A percentile compares a stretch with the other conserved stretches of the same genome.
These are phyloP conservation scores for Populus simonii DNA, from an alignment of 345 rosid genomes.

Conservation along the genomic window DNA sequence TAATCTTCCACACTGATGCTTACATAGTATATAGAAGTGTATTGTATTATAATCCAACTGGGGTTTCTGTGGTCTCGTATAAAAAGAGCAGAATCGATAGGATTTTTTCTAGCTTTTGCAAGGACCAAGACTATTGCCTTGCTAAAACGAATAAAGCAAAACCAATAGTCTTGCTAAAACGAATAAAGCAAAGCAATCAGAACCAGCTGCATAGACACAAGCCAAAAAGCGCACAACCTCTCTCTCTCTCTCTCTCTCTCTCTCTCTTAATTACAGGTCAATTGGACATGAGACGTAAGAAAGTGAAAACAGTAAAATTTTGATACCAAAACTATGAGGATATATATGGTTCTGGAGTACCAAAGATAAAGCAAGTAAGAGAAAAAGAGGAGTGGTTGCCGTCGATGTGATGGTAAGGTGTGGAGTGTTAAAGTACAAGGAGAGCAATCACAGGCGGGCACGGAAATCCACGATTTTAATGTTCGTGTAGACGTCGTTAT, in stretches of 20 bases:
- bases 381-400: not conserved
- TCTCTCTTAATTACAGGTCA: slow-evolving; percentile 9
- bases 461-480: slow-evolving; percentile 2
- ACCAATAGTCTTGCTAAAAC: not conserved
- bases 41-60: not conserved
- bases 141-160: slow-evolving; percentile 36
- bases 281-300: slow-evolving; percentile 9
- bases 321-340: not conserved
- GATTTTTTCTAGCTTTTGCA: slow-evolving; percentile 32
- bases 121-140: slow-evolving; percentile 30
- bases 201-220: not conserved
- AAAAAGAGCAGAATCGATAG: slow-evolving; percentile 24
- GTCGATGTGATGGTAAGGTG: not conserved
- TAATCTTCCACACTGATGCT: not conserved
- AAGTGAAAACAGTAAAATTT: not conserved
- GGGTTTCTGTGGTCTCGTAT: slow-evolving; percentile 7
- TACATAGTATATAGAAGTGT: not conserved
- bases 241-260: not conserved
- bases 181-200: not conserved
- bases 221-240: not conserved
- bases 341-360: not conserved
- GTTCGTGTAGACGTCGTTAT: not conserved
- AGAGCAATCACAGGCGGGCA: slow-evolving; percentile 9
- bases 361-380: not conserved
- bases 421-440: not conserved